Conservation (phyloP, 2,329 filamentous ascomycete species). For the Cadophora sp. region DNA sequence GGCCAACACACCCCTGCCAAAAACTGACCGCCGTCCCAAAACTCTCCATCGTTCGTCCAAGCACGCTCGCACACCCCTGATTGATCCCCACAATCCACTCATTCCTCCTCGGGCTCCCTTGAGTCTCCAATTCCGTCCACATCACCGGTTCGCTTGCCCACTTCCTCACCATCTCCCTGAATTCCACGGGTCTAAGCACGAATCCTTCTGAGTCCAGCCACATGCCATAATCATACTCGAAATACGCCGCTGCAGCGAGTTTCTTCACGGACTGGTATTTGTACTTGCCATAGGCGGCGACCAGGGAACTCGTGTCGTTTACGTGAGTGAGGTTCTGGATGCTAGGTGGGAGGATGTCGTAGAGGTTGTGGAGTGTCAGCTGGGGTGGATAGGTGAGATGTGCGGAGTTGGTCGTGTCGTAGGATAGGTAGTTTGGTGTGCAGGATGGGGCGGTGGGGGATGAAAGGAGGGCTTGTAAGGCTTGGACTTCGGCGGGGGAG, state of each 20-base stretch:
- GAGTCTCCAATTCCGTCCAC: not conserved
- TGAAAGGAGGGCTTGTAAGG: not conserved
- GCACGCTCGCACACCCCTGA: not conserved
- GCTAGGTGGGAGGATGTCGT: not conserved
- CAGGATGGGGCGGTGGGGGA: not conserved
- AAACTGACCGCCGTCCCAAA: constrained; percentile 3
- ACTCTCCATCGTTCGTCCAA: constrained; percentile 10
- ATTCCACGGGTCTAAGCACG: not conserved
- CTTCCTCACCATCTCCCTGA: not conserved
- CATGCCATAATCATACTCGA: constrained; percentile 4
- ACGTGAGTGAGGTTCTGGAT: not conserved
- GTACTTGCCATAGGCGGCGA: constrained; percentile 3
- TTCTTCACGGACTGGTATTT: constrained; percentile 17
- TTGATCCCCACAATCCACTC: constrained; percentile 7
- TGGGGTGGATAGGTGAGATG: not conserved
- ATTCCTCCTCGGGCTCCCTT: constrained; percentile 6
- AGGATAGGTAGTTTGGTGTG: not conserved
- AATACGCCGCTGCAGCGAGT: constrained; percentile 3
- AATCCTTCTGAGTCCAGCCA: constrained; percentile 1
- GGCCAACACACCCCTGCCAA: not conserved
- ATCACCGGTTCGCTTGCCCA: not conserved
- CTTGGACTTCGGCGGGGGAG: not conserved
- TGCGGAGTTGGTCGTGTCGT: not conserved
- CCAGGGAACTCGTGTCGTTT: not conserved
- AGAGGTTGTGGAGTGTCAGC: constrained; percentile 1